A percentile compares a stretch with the other conserved stretches of the same genome.
These are phyloP conservation scores for Huntiella abstrusa DNA, from an alignment of 2,329 filamentous ascomycete species.

Conservation along the genomic window DNA sequence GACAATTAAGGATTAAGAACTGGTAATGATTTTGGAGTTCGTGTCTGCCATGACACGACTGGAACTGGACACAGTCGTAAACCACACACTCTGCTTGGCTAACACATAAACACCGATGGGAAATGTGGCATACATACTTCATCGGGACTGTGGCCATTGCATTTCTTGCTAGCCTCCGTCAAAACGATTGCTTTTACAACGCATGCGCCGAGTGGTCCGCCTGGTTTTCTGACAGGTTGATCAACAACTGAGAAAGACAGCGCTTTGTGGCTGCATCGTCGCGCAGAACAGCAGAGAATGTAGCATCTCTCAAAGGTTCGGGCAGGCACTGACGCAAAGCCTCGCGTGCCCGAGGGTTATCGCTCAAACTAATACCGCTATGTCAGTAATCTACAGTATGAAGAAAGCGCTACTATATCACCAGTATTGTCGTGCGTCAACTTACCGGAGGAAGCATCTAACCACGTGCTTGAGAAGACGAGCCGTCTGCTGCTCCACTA, in stretches of 20 bases:
- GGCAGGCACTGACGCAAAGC: conserved; percentile 89
- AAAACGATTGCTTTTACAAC: conserved; percentile 3
- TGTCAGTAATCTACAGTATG: background rate
- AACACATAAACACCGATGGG: background rate
- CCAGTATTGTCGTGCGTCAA: conserved; percentile 12
- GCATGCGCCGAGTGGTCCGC: conserved; percentile 26
- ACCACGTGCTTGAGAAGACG: conserved; percentile 94
- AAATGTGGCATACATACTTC: background rate
- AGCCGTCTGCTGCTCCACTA: conserved; percentile 95
- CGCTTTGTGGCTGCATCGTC: conserved; percentile 96
- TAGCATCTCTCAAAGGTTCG: conserved; percentile 94
- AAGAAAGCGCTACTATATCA: conserved; percentile 7
- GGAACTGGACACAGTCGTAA: too few relatives aligned
- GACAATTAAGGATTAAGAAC: background rate
- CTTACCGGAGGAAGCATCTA: conserved; percentile 81
- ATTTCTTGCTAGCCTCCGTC: background rate
- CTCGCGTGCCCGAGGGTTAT: conserved; percentile 89
- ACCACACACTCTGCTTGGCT: too few relatives aligned
- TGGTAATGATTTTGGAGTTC: background rate
- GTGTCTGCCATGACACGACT: too few relatives aligned
- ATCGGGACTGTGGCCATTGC: background rate
- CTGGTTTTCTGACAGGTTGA: conserved; percentile 86
- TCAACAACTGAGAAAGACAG: conserved; percentile 87
- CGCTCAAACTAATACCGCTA: conserved; percentile 50
- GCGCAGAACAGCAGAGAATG: conserved; percentile 86